Base-by-base conservation (phyloP, 345 rosid species). In the Hibiscus mutabilis region DNA sequence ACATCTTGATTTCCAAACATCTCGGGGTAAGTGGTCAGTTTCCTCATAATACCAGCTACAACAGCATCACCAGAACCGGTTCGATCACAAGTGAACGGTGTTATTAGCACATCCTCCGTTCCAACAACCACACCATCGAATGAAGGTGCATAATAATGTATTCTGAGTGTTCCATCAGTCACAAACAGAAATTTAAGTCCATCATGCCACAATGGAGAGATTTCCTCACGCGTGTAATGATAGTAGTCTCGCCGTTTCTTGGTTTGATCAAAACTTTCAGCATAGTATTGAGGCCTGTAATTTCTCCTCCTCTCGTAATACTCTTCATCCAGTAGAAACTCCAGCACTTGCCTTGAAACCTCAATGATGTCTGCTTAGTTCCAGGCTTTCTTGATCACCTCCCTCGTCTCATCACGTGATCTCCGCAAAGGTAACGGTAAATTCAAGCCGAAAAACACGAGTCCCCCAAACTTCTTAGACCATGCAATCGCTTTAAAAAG, bases 21-120 rank as follows among this genome's bases (percentile, higher is more conserved):
- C 78, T 87, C 97, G 7, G 96, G 92, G 58, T 56, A 81, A 75
- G 82, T 85, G 7, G 91, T 83, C 66, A 91, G 85, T 84, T 90
- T 94, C 64, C 98, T 87, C 86, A 90, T 82, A 14, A 94, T 86
- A 14, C 80, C 96, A 69, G 96, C 98, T 68, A 91, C 97, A 70
- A 90, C 82, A 71, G 97, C 98, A 82, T 94, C 98, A 19, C 98
- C 98, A 1, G 98, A 88, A 70, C 98, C 97, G 44, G 96, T 94
- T 47, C 97, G 84, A 82, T 94, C 98, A 72, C 95, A 91, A 3
- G 98, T 91, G 80, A 86, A 85, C 0, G 98, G 97, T 19, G 96
- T 86, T 74, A 91, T 84, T 21, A 90, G 88, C 75, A 85, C 97
- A 83, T 94, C 97, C 74, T 94, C 98, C 0, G 95, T 87, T 68